Percentiles rank a stretch among this genome's conserved stretches.
These are phyloP conservation scores for Gastrodia elata DNA, from an alignment of 106 monocot species.

Conservation along the genomic window DNA sequence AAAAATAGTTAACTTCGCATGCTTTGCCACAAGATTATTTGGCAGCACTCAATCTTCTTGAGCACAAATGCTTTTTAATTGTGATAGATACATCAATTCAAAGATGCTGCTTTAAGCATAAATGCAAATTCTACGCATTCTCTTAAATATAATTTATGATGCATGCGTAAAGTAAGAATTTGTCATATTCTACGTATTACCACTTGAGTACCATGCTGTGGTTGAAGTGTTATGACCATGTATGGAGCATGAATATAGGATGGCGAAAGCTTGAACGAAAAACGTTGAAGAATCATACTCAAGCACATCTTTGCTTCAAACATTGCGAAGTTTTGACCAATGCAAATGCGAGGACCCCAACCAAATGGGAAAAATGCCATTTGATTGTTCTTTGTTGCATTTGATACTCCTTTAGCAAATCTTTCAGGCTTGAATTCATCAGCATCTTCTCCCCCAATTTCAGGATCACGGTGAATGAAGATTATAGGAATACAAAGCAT, in stretches of 20 bases:
- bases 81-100: no score
- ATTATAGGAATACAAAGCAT: conserved; percentile 26
- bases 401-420: conserved; percentile 38
- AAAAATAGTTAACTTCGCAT: no score
- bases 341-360: conserved; percentile 43
- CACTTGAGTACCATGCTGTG: conserved; percentile 25
- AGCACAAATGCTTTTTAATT: no score
- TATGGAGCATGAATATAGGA: conserved; percentile 44
- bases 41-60: no score
- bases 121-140: no score
- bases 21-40: no score
- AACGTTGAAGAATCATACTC: conserved; percentile 33
- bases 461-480: conserved; percentile 33
- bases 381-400: conserved; percentile 31
- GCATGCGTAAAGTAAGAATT: no score
- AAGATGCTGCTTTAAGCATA: no score
- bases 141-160: no score
- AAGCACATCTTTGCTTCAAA: conserved; percentile 41
- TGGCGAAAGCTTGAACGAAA: conserved; percentile 43
- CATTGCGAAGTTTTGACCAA: conserved; percentile 53
- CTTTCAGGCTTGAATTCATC: conserved; percentile 56
- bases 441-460: conserved; percentile 50
- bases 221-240: conserved; percentile 30
- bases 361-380: conserved; percentile 42
- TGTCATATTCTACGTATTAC: background rate